phyloP scores from a whole-genome alignment of 768 basidiomycete genomes.

The Lactifluus subvellereus region DNA sequence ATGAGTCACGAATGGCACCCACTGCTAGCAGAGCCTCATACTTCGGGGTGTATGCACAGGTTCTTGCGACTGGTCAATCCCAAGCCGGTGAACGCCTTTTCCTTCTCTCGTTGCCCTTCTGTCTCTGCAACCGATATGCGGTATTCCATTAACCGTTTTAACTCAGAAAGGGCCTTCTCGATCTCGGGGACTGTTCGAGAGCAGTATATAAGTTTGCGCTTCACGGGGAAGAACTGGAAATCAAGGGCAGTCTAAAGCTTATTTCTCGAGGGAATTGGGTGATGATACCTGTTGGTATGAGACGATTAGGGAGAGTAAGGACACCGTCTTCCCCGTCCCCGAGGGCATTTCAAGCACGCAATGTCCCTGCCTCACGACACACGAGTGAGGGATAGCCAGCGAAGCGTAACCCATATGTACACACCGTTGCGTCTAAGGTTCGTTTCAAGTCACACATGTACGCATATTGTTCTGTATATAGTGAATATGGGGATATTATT shows the following conservation, averaged over 20 bases:
- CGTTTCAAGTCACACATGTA: constrained; percentile 99
- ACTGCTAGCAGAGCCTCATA: constrained; percentile 32
- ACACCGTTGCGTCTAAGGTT: constrained; percentile 88
- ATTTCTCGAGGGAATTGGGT: background rate
- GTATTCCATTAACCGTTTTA: constrained; percentile 91
- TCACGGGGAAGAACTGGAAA: constrained; percentile 79
- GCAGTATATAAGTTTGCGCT: constrained; percentile 95
- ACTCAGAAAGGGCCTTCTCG: constrained; percentile 92
- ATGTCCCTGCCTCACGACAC: constrained; percentile 62
- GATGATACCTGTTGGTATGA: constrained; percentile 86
- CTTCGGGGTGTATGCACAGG: constrained; percentile 91
- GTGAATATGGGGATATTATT: constrained; percentile 9
- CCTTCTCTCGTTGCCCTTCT: constrained; percentile 69
- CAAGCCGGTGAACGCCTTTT: constrained; percentile 77
- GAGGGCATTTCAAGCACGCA: constrained; percentile 99
- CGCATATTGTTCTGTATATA: constrained; percentile 82
- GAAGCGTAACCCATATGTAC: constrained; percentile 20
- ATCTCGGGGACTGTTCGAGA: constrained; percentile 99
- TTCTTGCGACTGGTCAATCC: constrained; percentile 96
- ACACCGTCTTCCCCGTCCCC: constrained; percentile 98
- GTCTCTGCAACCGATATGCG: constrained; percentile 67
- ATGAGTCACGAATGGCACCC: background rate
- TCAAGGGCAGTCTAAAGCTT: background rate
- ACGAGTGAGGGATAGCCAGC: constrained; percentile 3
- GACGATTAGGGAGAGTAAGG: constrained; percentile 88